Evolutionary conservation across 805 yeast species (phyloP), one percentile per base, ranked within the genome.

Genomic region (Kodamaea sagamina): DNA sequence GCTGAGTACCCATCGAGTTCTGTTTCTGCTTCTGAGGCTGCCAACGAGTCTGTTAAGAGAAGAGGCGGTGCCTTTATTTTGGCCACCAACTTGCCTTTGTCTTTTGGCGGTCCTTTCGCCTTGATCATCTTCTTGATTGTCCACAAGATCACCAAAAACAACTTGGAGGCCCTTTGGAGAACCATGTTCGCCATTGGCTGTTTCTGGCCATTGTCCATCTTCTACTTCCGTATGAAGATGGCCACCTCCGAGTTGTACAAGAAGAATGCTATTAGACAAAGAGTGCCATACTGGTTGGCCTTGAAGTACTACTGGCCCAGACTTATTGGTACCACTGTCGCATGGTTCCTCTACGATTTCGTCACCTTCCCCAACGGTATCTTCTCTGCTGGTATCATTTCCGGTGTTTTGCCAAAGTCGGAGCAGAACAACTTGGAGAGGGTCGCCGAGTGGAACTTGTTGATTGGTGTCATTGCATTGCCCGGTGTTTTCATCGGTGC

Each of bases 321-420:
- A 44, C 57, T 86, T 16, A 50, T 84, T 22, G 93, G 92, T 26
- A 81, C 87, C 12, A 79, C 86, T 58, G 81, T 79, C 4, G 77
- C 85, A 44, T 86, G 93, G 93, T 85, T 85, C 67, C 69, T 85
- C 53, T 86, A 83, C 58, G 95, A 86, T 65, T 86, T 85, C 54
- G 86, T 86, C 53, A 81, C 86, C 5, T 86, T 85, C 70, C 90
- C 92, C 9, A 84, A 84, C 57, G 89, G 88, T 58, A 73, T 83
- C 40, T 84, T 83, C 59, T 75, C 85, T 4, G 75, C 76, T 9
- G 63, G 64, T 38, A 84, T 84, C 51, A 79, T 83, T 43, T 54
- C 80, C 10, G 63, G 73, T n/a, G 73, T 76, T 27, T 66, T 82
- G 40, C 57, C 63, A 11, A 56, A 51, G 16, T 29, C 47, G 4